A percentile compares a stretch with the other conserved stretches of the same genome.
These are phyloP conservation scores for Cyberlindnera suaveolens DNA, from an alignment of 805 yeast species.

Conservation along the genomic window DNA sequence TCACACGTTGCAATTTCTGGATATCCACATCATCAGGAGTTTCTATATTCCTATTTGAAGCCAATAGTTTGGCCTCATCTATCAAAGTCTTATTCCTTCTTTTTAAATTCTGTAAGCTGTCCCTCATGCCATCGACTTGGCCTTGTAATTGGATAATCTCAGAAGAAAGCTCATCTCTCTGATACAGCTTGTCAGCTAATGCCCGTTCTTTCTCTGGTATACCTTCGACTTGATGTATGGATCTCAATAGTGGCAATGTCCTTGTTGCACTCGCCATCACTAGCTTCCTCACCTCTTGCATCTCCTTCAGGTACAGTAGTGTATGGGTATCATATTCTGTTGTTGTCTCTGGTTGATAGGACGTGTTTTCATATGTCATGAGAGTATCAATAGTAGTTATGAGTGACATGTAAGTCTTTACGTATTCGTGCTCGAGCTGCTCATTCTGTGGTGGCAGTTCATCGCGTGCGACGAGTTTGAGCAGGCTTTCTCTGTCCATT, in stretches of 20 bases:
- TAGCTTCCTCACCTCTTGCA: conserved; percentile 10
- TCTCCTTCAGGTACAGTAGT: conserved; percentile 5
- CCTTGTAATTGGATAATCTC: conserved; percentile 6
- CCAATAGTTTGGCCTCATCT: not conserved
- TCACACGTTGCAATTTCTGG: conserved; percentile 2
- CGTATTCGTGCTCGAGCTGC: conserved; percentile 10
- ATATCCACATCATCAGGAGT: not conserved
- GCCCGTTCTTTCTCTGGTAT: conserved; percentile 12
- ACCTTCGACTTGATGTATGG: conserved; percentile 23
- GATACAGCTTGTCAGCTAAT: conserved; percentile 7
- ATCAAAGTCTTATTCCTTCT: conserved; percentile 1
- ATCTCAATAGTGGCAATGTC: conserved; percentile 16
- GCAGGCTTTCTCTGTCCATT: not conserved
- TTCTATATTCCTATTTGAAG: not conserved
- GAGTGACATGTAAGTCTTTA: conserved; percentile 8
- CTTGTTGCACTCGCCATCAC: conserved; percentile 14
- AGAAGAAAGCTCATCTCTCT: conserved; percentile 12
- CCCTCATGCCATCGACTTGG: not conserved
- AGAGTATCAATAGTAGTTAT: conserved; percentile 7
- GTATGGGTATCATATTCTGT: not conserved
- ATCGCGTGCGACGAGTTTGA: not conserved
- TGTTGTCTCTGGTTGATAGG: too few species aligned
- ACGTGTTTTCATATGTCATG: conserved; percentile 7
- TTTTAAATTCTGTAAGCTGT: not conserved
- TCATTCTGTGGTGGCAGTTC: not conserved